Conservation (phyloP, 2,329 filamentous ascomycete genomes). For the Chrysoporthe deuterocubensis region DNA sequence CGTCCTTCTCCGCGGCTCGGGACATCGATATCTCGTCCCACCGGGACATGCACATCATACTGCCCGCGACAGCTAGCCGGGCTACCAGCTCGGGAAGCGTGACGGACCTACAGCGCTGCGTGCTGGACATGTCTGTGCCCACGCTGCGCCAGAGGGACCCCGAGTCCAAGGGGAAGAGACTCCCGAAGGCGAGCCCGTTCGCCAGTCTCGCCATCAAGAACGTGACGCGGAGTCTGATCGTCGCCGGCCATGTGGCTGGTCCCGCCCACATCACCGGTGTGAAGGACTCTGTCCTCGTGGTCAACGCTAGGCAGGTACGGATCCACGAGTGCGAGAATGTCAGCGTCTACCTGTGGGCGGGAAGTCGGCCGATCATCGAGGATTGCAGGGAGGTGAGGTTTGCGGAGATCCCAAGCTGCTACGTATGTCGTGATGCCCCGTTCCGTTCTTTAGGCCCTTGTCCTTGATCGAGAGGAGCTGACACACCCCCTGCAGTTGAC, state of each 20-base stretch:
- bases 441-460: too few relatives aligned
- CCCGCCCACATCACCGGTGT: slow-evolving; percentile 83
- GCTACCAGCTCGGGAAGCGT: slow-evolving; percentile 75
- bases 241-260: slow-evolving; percentile 79
- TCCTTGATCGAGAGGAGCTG: slow-evolving; percentile 15
- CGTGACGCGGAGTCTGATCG: slow-evolving; percentile 70
- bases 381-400: slow-evolving; percentile 81
- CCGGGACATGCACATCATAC: slow-evolving; percentile 71
- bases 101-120: slow-evolving; percentile 69
- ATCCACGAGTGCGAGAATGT: slow-evolving; percentile 87
- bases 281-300: slow-evolving; percentile 73
- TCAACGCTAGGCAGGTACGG: slow-evolving; percentile 83
- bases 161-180: neutral
- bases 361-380: slow-evolving; percentile 91
- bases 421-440: slow-evolving; percentile 57
- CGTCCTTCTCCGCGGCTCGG: slow-evolving; percentile 65
- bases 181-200: slow-evolving; percentile 61
- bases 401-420: slow-evolving; percentile 70
- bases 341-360: slow-evolving; percentile 80
- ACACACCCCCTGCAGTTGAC: slow-evolving; percentile 26
- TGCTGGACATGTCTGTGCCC: slow-evolving; percentile 80
- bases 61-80: slow-evolving; percentile 72
- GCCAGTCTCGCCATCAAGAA: slow-evolving; percentile 70
- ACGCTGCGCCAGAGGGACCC: slow-evolving; percentile 43
- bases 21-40: slow-evolving; percentile 71